Evolutionary conservation across 345 rosid genomes (phyloP), one percentile per base, ranked within the genome.

Genomic region (Lumnitzera littorea): DNA sequence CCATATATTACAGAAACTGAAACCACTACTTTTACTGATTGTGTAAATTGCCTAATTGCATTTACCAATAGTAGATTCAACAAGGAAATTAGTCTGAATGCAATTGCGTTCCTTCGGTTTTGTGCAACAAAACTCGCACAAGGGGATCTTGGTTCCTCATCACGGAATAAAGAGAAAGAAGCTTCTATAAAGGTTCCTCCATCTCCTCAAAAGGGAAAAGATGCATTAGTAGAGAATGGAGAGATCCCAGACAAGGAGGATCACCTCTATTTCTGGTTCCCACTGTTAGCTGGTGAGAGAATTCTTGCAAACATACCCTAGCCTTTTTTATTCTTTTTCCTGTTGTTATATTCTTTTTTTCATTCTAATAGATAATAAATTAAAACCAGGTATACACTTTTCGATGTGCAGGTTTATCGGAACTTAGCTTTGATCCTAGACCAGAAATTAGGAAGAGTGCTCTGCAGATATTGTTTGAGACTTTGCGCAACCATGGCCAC

Each of bases 1-100:
- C 99, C 97, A 27, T 88, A 86, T 71, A 94, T 94, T 58, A 94
- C 99, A 6, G 97, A 94, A 72, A 94, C 99, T 54, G 99, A 94
- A 80, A 85, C 99, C 57, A 94, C 99, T 57, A 94, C 97, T 56
- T 94, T 94, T 72, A 94, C 99, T 23, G 99, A 94, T 74, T 94
- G 97, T 78, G 99, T 94, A 50, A 94, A 90, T 72, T 94, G 99
- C 82, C 72, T 90, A 29, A 86, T 90, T 66, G 99, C 99, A 67
- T 94, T 90, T 79, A 94, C 99, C 63, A 94, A 94, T 62, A 90
- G 91, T 74, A 78, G 92, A 75, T 90, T 86, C 82, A 88, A 88
- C 76, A 90, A 86, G 69, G 99, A 94, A 57, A 84, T 90, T 52
- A 94, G 97, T 72, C 86, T 94, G 67, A 84, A 86, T 74, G 89